Conservation (phyloP, 108 stramenopile genomes). For the Licmophora abbreviata region DNA sequence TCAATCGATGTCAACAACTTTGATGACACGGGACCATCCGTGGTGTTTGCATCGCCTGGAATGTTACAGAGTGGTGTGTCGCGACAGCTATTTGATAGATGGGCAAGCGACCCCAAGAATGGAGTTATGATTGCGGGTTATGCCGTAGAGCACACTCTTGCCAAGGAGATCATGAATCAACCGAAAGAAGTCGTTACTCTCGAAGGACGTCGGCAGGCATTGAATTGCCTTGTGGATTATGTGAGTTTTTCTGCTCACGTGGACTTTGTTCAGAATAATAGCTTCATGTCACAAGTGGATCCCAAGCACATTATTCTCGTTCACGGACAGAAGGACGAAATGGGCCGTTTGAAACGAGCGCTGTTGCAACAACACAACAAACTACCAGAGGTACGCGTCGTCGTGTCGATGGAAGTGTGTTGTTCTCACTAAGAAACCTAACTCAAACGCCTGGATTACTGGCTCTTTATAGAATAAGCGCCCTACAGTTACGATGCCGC, state of each 20-base stretch:
- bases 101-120: conserved; percentile 94
- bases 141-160: conserved; percentile 96
- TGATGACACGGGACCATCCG: conserved; percentile 87
- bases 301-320: conserved; percentile 96
- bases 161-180: conserved; percentile 90
- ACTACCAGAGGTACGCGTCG: too few species aligned
- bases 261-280: conserved; percentile 92
- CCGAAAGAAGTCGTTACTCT: conserved; percentile 93
- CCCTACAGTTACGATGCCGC: conserved; percentile 84
- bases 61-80: conserved; percentile 95
- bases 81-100: conserved; percentile 94
- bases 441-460: conserved; percentile 2
- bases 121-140: conserved; percentile 97
- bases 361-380: conserved; percentile 75
- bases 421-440: neutral
- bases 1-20: conserved; percentile 85
- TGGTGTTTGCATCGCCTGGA: conserved; percentile 98
- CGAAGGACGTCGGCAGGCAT: conserved; percentile 86
- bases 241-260: conserved; percentile 98
- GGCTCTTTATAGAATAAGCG: conserved; percentile 65
- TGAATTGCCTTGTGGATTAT: conserved; percentile 91
- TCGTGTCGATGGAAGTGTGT: neutral
- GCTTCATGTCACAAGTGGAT: conserved; percentile 80
- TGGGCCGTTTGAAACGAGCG: conserved; percentile 84
- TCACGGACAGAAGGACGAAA: conserved; percentile 96